Percentiles rank a stretch among this genome's conserved stretches.
Evolutionary conservation across 106 monocot species (phyloP).

Genomic region (Narthecium ossifragum): DNA sequence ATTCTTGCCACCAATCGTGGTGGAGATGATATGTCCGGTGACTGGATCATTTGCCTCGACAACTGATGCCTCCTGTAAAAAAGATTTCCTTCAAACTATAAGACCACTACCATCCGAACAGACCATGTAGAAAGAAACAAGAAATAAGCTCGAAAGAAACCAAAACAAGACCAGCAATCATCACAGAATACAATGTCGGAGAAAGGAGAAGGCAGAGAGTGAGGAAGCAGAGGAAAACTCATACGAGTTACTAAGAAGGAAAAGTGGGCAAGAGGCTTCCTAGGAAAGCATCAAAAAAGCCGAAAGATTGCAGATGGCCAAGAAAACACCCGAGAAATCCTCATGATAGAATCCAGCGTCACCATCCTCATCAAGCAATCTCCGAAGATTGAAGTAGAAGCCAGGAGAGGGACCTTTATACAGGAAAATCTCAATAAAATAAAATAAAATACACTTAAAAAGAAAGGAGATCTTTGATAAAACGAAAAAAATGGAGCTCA

Average conservation of each 20-base stretch:
- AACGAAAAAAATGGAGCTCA: not conserved
- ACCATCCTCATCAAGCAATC: constrained; percentile 1
- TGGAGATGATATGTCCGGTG: constrained; percentile 82
- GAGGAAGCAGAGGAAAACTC: not conserved
- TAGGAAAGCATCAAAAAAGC: not conserved
- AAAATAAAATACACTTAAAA: not conserved
- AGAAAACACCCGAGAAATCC: not conserved
- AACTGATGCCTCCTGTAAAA: constrained; percentile 24
- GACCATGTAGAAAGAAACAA: not conserved
- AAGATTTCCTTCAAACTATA: not conserved
- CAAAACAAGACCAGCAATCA: not conserved
- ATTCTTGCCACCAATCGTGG: constrained; percentile 80
- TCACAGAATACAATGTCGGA: not conserved
- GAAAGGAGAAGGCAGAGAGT: not conserved
- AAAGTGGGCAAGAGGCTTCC: not conserved
- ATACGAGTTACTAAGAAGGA: not conserved
- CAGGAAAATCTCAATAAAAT: too few species aligned
- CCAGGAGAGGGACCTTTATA: not conserved
- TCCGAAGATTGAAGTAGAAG: not conserved
- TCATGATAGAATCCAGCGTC: not conserved
- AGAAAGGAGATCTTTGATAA: too few species aligned
- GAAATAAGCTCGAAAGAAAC: not conserved
- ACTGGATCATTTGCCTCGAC: constrained; percentile 55
- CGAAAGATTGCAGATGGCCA: not conserved
- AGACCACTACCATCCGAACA: not conserved